Percentiles rank a stretch among this genome's conserved stretches.
These are phyloP conservation scores for Polychaeton citri DNA, from an alignment of 2,329 filamentous ascomycete species.

Conservation along the genomic window DNA sequence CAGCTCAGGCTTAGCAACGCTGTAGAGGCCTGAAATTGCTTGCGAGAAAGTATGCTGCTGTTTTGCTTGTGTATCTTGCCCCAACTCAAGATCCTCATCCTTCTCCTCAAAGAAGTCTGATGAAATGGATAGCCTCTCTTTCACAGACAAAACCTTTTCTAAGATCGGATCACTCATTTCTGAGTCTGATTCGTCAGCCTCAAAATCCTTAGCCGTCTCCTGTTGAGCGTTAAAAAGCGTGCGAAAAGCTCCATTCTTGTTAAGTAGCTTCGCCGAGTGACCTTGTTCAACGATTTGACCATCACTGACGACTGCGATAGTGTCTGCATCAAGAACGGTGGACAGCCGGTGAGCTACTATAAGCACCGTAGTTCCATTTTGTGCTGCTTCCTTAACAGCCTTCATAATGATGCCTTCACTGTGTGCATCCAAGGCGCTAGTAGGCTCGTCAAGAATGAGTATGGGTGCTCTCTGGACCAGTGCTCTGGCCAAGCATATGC, in stretches of 20 bases:
- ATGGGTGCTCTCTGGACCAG: constrained; percentile 31
- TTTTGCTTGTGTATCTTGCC: neutral
- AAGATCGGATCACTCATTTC: neutral
- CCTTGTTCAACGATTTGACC: constrained; percentile 51
- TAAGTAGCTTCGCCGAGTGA: constrained; percentile 41
- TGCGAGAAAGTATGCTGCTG: neutral
- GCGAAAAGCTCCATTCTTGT: neutral
- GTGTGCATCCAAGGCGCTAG: constrained; percentile 30
- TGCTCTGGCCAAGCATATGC: constrained; percentile 34
- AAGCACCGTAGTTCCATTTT: constrained; percentile 46
- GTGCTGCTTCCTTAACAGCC: constrained; percentile 28
- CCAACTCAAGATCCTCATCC: neutral
- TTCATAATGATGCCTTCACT: constrained; percentile 31
- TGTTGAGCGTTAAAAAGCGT: constrained; percentile 16
- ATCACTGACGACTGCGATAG: constrained; percentile 65
- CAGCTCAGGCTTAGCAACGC: constrained; percentile 21
- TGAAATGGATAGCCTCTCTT: neutral
- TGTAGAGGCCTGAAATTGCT: neutral
- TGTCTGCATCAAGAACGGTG: constrained; percentile 64
- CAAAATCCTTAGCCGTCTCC: constrained; percentile 12
- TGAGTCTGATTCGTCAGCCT: constrained; percentile 9
- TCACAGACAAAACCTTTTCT: neutral
- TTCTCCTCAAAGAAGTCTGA: neutral
- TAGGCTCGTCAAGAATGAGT: constrained; percentile 35
- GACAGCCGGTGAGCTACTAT: constrained; percentile 64